phyloP scores from a whole-genome alignment of 2,329 filamentous ascomycete species.

The Exophiala mesophila region DNA sequence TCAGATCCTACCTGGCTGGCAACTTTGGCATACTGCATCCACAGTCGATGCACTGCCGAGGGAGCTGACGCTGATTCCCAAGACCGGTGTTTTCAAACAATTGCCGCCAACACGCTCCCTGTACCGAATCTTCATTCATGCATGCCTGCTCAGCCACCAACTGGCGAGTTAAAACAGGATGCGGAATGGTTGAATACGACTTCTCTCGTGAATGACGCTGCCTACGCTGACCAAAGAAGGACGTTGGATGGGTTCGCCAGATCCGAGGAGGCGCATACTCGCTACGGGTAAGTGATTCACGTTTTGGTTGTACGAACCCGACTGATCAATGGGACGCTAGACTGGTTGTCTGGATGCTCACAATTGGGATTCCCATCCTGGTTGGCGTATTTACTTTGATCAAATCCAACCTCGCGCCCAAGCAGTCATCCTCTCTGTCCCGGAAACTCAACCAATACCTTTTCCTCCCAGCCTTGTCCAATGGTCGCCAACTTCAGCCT shows the following conservation, averaged over 20 bases:
- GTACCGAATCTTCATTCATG: constrained; percentile 27
- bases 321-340: no score
- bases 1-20: constrained; percentile 27
- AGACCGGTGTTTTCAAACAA: constrained; percentile 27
- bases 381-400: constrained; percentile 22
- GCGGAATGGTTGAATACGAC: constrained; percentile 31
- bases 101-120: constrained; percentile 22
- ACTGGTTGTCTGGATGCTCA: constrained; percentile 14
- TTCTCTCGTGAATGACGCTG: constrained; percentile 29
- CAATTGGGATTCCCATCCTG: constrained; percentile 22
- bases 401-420: not conserved
- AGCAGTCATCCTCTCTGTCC: constrained; percentile 3
- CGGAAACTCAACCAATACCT: constrained; percentile 11
- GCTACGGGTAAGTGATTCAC: constrained; percentile 33
- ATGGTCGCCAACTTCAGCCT: constrained; percentile 13
- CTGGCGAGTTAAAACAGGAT: constrained; percentile 23
- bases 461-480: constrained; percentile 14
- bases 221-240: constrained; percentile 28
- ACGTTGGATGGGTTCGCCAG: constrained; percentile 29
- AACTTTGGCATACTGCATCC: constrained; percentile 31
- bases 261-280: constrained; percentile 30
- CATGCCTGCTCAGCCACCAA: constrained; percentile 24
- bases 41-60: constrained; percentile 25
- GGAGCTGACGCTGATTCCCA: constrained; percentile 17
- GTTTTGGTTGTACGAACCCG: no score